A percentile compares a stretch with the other conserved stretches of the same genome.
Conservation (phyloP, 2,329 filamentous ascomycete species). For the Tolypocladium guangdongense region DNA sequence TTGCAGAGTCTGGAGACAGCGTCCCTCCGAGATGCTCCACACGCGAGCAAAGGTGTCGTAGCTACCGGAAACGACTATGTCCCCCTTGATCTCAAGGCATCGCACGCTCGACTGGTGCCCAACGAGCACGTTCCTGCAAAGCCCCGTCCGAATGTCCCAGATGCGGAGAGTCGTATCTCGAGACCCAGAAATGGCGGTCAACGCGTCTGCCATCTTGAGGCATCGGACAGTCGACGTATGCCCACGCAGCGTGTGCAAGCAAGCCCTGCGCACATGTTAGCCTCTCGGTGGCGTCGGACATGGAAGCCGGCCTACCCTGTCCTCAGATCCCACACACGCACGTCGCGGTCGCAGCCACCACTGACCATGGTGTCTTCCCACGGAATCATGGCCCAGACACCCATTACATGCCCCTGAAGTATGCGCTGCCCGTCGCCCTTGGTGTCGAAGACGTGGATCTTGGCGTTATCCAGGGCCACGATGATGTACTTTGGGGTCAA, state of each 20-base stretch:
- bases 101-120: slow-evolving; percentile 93
- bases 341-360: slow-evolving; percentile 91
- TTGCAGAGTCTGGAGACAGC: slow-evolving; percentile 78
- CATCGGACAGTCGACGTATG: slow-evolving; percentile 96
- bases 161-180: slow-evolving; percentile 89
- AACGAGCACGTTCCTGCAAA: slow-evolving; percentile 84
- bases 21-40: slow-evolving; percentile 94
- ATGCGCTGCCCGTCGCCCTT: slow-evolving; percentile 81
- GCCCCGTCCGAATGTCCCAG: slow-evolving; percentile 83
- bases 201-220: slow-evolving; percentile 91
- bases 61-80: slow-evolving; percentile 94
- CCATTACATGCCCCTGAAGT: slow-evolving; percentile 93
- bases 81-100: slow-evolving; percentile 90
- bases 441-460: slow-evolving; percentile 96
- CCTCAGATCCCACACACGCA: slow-evolving; percentile 91
- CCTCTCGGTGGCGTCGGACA: background rate
- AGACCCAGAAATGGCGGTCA: slow-evolving; percentile 92
- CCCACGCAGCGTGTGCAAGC: slow-evolving; percentile 74
- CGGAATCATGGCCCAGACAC: slow-evolving; percentile 98
- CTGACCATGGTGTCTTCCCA: slow-evolving; percentile 94
- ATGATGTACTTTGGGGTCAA: slow-evolving; percentile 94
- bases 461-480: slow-evolving; percentile 92
- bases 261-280: slow-evolving; percentile 39
- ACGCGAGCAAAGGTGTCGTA: slow-evolving; percentile 96
- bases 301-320: slow-evolving; percentile 58